Percentiles rank a stretch among this genome's conserved stretches.
Conservation (phyloP, 2,329 filamentous ascomycete species). For the Exserohilum turcica region DNA sequence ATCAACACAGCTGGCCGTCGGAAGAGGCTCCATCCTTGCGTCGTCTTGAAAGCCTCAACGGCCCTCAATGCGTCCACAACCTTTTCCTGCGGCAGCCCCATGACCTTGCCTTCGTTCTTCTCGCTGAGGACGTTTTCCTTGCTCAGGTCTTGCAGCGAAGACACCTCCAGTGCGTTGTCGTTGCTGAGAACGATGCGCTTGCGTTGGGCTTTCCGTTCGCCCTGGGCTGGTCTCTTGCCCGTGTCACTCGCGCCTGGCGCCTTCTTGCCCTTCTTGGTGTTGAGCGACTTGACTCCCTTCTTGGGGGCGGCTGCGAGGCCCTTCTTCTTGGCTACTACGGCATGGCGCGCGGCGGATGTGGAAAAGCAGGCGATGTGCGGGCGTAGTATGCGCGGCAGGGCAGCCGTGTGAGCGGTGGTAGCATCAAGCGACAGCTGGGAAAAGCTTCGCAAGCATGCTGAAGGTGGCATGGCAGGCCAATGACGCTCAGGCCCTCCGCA, state of each 20-base stretch:
- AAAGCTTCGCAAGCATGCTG: conserved; percentile 41
- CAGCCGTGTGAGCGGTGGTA: conserved; percentile 23
- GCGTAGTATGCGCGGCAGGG: conserved; percentile 32
- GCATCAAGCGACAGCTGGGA: conserved; percentile 40
- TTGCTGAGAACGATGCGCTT: conserved; percentile 93
- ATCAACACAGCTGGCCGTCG: conserved; percentile 78
- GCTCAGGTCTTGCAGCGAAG: conserved; percentile 68
- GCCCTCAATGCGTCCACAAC: conserved; percentile 80
- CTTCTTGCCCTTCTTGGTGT: conserved; percentile 51
- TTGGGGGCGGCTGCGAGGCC: conserved; percentile 36
- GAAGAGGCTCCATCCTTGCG: conserved; percentile 88
- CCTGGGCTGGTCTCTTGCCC: conserved; percentile 64
- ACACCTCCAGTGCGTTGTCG: conserved; percentile 83
- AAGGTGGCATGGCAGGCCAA: conserved; percentile 36
- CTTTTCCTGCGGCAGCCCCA: conserved; percentile 69
- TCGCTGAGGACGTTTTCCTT: conserved; percentile 52
- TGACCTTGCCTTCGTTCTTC: conserved; percentile 65
- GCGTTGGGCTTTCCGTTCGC: conserved; percentile 84
- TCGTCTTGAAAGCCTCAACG: conserved; percentile 88
- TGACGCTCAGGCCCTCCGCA: conserved; percentile 35
- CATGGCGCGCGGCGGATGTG: conserved; percentile 39
- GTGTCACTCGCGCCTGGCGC: conserved; percentile 47
- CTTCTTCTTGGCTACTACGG: conserved; percentile 36
- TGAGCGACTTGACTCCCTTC: conserved; percentile 48
- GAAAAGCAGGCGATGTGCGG: conserved; percentile 43